A percentile compares a stretch with the other conserved stretches of the same genome.
Evolutionary conservation across 345 rosid genomes (phyloP).

Genomic region (Murraya koenigii): DNA sequence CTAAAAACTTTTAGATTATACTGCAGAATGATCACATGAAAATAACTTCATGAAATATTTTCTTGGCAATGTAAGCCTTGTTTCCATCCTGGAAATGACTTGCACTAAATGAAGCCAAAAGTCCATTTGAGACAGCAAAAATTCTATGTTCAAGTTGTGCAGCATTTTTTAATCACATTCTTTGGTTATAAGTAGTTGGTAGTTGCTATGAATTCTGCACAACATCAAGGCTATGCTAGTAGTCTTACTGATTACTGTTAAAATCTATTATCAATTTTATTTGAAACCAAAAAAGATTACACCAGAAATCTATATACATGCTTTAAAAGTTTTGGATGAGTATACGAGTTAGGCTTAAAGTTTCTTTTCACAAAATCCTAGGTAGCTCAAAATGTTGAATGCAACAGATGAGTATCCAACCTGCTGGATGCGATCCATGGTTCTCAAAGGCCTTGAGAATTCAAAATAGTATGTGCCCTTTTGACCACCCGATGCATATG

Average conservation of each 20-base stretch:
- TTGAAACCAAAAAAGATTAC: not conserved
- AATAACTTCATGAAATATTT: not conserved
- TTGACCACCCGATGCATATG: conserved; percentile 61
- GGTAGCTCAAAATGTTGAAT: conserved; percentile 11
- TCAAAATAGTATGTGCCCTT: conserved; percentile 86
- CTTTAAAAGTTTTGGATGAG: not conserved
- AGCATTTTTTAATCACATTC: not conserved
- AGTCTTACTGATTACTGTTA: not conserved
- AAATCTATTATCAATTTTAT: not conserved
- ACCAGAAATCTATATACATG: not conserved
- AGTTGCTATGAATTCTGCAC: not conserved
- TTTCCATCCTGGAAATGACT: not conserved
- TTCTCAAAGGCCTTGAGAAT: conserved; percentile 88
- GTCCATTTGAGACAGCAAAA: not conserved
- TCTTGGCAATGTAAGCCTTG: not conserved
- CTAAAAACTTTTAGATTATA: not conserved
- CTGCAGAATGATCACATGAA: not conserved
- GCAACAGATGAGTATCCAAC: conserved; percentile 37
- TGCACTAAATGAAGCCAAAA: not conserved
- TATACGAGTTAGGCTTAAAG: not conserved
- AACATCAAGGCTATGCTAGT: not conserved
- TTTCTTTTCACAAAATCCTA: not conserved
- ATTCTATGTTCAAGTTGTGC: not conserved
- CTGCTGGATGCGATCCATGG: conserved; percentile 91
- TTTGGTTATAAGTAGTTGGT: not conserved